A percentile compares a stretch with the other conserved stretches of the same genome.
phyloP scores from a whole-genome alignment of 169 alveolate species.

The Cryptosporidium xiaoi region DNA sequence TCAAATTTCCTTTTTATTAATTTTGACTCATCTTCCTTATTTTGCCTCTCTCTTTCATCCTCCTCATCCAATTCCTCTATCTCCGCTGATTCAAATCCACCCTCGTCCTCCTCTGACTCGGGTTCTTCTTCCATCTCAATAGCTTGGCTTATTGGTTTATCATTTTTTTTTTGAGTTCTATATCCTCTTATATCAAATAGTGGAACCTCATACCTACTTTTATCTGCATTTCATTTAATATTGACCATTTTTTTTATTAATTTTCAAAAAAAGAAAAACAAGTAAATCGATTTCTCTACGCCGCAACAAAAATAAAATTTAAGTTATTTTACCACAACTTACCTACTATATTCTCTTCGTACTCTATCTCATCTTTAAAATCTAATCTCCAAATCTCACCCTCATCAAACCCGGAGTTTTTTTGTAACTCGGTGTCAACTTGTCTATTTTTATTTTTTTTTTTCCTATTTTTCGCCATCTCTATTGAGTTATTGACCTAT shows the following conservation, averaged over 20 bases:
- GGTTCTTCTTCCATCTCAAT: constrained; percentile 52
- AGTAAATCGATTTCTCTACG: neutral
- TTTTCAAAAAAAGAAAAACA: neutral
- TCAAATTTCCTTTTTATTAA: constrained; percentile 5
- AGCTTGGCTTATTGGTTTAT: constrained; percentile 26
- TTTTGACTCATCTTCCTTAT: constrained; percentile 18
- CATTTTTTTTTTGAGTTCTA: constrained; percentile 29
- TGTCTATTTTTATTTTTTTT: constrained; percentile 1
- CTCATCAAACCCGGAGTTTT: constrained; percentile 62
- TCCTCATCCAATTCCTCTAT: constrained; percentile 10
- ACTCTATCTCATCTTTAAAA: constrained; percentile 21
- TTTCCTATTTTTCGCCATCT: constrained; percentile 7
- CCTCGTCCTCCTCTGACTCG: constrained; percentile 18
- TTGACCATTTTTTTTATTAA: neutral
- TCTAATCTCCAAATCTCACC: constrained; percentile 73
- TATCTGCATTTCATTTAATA: neutral
- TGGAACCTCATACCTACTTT: constrained; percentile 62
- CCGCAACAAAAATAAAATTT: too few relatives aligned
- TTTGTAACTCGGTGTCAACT: constrained; percentile 5
- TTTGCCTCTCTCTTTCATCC: constrained; percentile 23
- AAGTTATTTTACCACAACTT: neutral
- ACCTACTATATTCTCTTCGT: constrained; percentile 55
- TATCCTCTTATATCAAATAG: constrained; percentile 57
- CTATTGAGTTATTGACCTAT: neutral
- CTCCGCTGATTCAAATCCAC: neutral